phyloP scores from a whole-genome alignment of 129 eudicot species.

The Solidago caesia region DNA sequence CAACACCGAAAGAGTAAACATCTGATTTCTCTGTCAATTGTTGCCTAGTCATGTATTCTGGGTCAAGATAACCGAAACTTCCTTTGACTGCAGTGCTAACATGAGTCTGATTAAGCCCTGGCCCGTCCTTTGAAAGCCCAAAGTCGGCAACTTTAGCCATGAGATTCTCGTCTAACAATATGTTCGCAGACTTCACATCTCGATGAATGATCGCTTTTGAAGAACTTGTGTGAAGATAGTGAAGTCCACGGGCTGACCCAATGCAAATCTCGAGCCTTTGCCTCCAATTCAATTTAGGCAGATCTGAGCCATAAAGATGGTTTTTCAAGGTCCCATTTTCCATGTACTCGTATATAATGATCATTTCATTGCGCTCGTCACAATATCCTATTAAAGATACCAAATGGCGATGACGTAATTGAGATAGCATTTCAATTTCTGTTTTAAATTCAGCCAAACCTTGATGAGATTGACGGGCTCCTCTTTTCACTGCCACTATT shows the following conservation, averaged over 20 bases:
- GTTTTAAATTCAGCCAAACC: constrained; percentile 65
- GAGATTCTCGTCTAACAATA: constrained; percentile 54
- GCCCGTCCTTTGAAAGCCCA: constrained; percentile 66
- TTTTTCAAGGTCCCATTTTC: constrained; percentile 66
- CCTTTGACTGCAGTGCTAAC: constrained; percentile 81
- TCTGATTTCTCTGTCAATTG: constrained; percentile 64
- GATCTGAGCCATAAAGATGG: constrained; percentile 62
- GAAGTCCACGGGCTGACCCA: constrained; percentile 70
- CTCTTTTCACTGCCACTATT: constrained; percentile 65
- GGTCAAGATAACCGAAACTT: constrained; percentile 72
- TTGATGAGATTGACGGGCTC: constrained; percentile 52
- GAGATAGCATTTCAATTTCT: constrained; percentile 72
- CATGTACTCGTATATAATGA: constrained; percentile 72
- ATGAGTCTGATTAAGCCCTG: constrained; percentile 59
- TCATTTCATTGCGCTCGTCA: constrained; percentile 60
- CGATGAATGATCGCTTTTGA: constrained; percentile 62
- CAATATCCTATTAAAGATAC: constrained; percentile 74
- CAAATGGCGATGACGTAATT: constrained; percentile 78
- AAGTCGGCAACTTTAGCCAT: constrained; percentile 81
- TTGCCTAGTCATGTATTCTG: constrained; percentile 64
- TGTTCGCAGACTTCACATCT: constrained; percentile 74
- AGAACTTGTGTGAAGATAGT: constrained; percentile 74
- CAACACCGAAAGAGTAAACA: constrained; percentile 78
- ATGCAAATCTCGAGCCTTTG: constrained; percentile 72
- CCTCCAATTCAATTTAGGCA: constrained; percentile 60